These are phyloP conservation scores for Fusarium protoensiforme DNA, from an alignment of 2,329 filamentous ascomycete species.

Conservation along the genomic window DNA sequence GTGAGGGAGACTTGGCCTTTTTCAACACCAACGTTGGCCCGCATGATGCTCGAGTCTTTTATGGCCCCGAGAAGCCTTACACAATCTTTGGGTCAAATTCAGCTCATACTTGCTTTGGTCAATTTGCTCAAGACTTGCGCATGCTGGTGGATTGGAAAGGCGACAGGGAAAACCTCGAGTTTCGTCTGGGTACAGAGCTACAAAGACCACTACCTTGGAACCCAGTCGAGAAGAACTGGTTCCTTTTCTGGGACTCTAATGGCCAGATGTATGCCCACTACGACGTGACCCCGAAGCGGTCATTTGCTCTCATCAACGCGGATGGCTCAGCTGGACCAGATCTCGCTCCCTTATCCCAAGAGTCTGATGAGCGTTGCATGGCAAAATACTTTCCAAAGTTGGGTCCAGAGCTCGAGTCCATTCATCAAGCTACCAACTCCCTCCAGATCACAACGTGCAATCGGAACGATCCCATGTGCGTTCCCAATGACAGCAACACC, in stretches of 20 bases:
- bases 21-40: constrained; percentile 61
- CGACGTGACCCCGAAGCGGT: constrained; percentile 61
- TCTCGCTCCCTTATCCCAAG: constrained; percentile 51
- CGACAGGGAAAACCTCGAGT: constrained; percentile 46
- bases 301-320: constrained; percentile 57
- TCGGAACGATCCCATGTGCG: constrained; percentile 57
- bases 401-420: constrained; percentile 52
- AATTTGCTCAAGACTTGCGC: constrained; percentile 66
- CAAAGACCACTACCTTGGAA: constrained; percentile 58
- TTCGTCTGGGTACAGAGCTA: constrained; percentile 60
- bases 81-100: constrained; percentile 68
- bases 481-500: constrained; percentile 58
- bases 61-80: constrained; percentile 61
- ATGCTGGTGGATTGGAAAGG: constrained; percentile 57
- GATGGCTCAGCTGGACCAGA: constrained; percentile 61
- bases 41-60: constrained; percentile 69
- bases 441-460: constrained; percentile 65
- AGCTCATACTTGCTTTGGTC: constrained; percentile 64
- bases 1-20: constrained; percentile 55
- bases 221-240: constrained; percentile 70
- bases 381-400: constrained; percentile 56
- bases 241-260: constrained; percentile 66
- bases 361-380: constrained; percentile 58
- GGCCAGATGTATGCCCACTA: constrained; percentile 63
- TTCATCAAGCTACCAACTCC: constrained; percentile 71